Conservation (phyloP, 768 basidiomycete genomes). For the Calocybe gangraenosa region DNA sequence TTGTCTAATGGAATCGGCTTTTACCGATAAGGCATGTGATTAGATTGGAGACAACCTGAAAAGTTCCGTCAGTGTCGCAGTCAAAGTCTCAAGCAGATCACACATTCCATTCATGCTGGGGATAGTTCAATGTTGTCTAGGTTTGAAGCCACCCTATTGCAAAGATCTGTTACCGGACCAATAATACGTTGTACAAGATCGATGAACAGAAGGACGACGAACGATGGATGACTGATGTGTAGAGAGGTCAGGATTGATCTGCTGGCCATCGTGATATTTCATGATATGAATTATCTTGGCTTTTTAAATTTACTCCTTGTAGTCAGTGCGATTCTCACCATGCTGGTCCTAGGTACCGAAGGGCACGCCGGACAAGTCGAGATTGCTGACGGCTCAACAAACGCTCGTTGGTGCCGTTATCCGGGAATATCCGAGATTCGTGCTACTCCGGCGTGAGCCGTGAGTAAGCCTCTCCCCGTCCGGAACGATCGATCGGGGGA, state of each 20-base stretch:
- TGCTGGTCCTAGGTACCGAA: conserved; percentile 15
- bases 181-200: too few species aligned
- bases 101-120: too few species aligned
- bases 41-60: conserved; percentile 2
- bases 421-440: conserved; percentile 26
- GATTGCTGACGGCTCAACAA: conserved; percentile 2
- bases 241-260: background rate
- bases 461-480: conserved; percentile 5
- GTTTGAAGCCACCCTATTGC: too few species aligned
- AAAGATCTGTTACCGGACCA: too few species aligned
- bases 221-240: conserved; percentile 1
- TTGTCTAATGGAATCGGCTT: conserved; percentile 7
- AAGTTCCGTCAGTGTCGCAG: conserved; percentile 23
- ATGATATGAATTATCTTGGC: too few species aligned
- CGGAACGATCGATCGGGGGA: conserved; percentile 23
- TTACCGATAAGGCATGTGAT: conserved; percentile 14
- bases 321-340: conserved; percentile 8
- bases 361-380: conserved; percentile 7
- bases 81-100: conserved; percentile 2
- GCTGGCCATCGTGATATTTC: background rate
- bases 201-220: background rate
- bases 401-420: conserved; percentile 12
- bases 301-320: conserved; percentile 4
- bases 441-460: conserved; percentile 12
- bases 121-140: too few species aligned